These are phyloP conservation scores for Taphrina flavorubra DNA, from an alignment of 1,139 yeast genomes.

Conservation along the genomic window DNA sequence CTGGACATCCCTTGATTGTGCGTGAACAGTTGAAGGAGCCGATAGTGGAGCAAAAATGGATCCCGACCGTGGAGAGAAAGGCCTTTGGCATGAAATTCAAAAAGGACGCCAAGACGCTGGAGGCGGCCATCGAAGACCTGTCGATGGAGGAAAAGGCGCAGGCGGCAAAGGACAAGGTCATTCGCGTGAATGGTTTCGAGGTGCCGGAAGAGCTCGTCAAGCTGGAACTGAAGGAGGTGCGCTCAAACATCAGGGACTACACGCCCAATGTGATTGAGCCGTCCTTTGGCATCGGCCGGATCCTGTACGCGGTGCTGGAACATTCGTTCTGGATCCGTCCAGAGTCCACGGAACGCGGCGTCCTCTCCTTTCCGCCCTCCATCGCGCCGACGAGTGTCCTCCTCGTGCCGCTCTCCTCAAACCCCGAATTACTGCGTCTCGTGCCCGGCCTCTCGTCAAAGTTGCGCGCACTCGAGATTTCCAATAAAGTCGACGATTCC, in stretches of 20 bases:
- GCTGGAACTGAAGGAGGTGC: conserved; percentile 66
- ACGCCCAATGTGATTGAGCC: conserved; percentile 99
- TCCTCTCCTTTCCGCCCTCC: conserved; percentile 88
- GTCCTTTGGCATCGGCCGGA: conserved; percentile 98
- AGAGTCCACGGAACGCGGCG: conserved; percentile 88
- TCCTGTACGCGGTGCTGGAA: conserved; percentile 88
- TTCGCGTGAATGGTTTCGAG: conserved; percentile 65
- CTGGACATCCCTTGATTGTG: conserved; percentile 92
- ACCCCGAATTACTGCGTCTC: conserved; percentile 78
- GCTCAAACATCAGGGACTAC: conserved; percentile 69
- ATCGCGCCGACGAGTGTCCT: conserved; percentile 98
- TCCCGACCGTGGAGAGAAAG: conserved; percentile 87
- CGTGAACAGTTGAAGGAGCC: conserved; percentile 90
- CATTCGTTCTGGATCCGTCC: conserved; percentile 96
- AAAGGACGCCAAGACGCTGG: conserved; percentile 93
- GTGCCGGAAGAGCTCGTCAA: conserved; percentile 61
- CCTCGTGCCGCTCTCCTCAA: conserved; percentile 89
- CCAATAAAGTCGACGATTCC: conserved; percentile 96
- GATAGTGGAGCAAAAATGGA: conserved; percentile 76
- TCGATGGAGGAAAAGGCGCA: conserved; percentile 81
- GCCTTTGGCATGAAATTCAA: conserved; percentile 97
- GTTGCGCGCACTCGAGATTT: conserved; percentile 81
- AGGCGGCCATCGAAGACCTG: conserved; percentile 74
- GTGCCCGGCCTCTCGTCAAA: conserved; percentile 62
- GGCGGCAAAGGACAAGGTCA: conserved; percentile 71